These are phyloP conservation scores for Marchantia polymorpha DNA, from an alignment of 225 moss, liverwort and hornwort species.

Conservation along the genomic window DNA sequence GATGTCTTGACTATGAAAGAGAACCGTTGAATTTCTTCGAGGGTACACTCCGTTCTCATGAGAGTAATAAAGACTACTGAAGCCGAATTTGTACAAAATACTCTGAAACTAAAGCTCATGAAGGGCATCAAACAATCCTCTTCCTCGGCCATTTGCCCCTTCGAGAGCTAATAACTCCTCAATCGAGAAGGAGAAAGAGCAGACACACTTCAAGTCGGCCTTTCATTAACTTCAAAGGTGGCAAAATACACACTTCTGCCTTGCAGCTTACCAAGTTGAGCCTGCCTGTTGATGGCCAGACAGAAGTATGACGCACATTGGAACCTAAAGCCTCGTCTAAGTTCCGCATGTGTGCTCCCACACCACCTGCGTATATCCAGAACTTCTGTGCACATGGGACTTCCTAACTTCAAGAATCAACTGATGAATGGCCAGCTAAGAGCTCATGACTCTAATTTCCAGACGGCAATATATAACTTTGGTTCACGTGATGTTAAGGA, in stretches of 20 bases:
- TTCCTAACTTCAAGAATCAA: background rate
- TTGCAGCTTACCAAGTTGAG: background rate
- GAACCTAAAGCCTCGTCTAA: background rate
- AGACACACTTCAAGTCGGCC: constrained; percentile 1
- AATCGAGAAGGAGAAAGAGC: constrained; percentile 4
- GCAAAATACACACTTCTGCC: constrained; percentile 10
- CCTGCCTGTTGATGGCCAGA: background rate
- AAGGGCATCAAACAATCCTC: background rate
- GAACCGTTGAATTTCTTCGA: background rate
- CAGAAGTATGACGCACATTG: constrained; percentile 15
- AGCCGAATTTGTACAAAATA: constrained; percentile 10
- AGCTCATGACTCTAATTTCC: background rate
- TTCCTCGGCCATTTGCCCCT: background rate
- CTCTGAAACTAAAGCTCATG: constrained; percentile 3
- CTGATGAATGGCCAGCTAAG: background rate
- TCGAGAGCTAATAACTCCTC: background rate
- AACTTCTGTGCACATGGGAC: background rate
- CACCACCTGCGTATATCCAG: background rate
- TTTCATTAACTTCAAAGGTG: constrained; percentile 3
- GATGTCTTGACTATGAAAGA: background rate
- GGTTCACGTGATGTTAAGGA: constrained; percentile 6
- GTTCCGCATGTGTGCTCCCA: constrained; percentile 5
- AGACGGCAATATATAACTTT: background rate
- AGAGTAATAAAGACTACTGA: background rate
- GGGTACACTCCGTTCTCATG: background rate